Evolutionary conservation across 495 filamentous ascomycete genomes (phyloP).

Genomic region (Astrocystis sublimbata): DNA sequence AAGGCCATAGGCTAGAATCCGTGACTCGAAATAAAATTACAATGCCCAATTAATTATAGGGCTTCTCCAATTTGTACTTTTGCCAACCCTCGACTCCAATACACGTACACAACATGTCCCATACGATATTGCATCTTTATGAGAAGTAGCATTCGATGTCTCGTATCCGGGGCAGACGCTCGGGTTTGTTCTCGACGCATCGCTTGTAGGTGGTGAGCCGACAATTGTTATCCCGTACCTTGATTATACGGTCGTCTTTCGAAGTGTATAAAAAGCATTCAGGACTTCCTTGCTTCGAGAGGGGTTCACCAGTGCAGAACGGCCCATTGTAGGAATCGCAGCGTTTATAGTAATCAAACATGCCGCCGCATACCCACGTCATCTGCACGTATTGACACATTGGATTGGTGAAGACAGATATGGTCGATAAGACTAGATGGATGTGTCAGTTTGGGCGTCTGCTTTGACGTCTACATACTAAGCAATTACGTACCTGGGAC

Average conservation of each 20-base stretch:
- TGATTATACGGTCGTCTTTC: background rate
- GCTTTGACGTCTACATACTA: background rate
- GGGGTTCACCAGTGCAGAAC: background rate
- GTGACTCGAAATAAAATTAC: no score
- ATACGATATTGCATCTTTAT: no score
- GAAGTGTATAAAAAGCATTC: background rate
- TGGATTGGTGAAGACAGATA: background rate
- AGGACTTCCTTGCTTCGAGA: background rate
- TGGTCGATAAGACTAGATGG: background rate
- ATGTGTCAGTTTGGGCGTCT: background rate
- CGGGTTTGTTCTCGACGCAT: background rate
- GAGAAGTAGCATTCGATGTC: no score
- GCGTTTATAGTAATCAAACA: background rate
- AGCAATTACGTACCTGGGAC: background rate
- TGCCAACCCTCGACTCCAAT: no score
- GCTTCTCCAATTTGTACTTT: no score
- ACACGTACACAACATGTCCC: no score
- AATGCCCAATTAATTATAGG: no score
- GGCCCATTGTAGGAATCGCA: background rate
- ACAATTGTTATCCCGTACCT: background rate
- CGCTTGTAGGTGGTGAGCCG: background rate
- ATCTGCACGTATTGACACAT: background rate
- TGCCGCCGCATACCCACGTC: background rate
- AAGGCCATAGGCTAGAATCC: no score
- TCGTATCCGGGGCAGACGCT: background rate